phyloP scores from a whole-genome alignment of 2,329 filamentous ascomycete species.

The Neonectria magnoliae region DNA sequence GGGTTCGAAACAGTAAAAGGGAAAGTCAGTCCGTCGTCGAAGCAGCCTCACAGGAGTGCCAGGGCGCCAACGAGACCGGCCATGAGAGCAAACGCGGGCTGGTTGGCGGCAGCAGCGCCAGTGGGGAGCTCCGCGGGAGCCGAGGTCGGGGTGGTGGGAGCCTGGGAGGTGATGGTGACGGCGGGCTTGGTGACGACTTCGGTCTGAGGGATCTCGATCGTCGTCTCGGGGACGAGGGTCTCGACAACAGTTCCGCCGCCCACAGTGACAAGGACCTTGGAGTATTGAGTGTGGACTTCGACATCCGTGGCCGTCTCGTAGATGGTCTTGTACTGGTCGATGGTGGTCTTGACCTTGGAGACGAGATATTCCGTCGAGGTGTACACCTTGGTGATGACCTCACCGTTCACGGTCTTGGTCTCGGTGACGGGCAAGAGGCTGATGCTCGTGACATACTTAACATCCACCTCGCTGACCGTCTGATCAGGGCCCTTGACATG shows the following conservation, averaged over 20 bases:
- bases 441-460: slow-evolving; percentile 54
- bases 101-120: slow-evolving; percentile 45
- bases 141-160: slow-evolving; percentile 29
- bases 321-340: slow-evolving; percentile 45
- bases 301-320: slow-evolving; percentile 35
- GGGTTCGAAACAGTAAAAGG: slow-evolving; percentile 1
- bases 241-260: slow-evolving; percentile 39
- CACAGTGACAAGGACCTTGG: slow-evolving; percentile 39
- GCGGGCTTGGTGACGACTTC: slow-evolving; percentile 34
- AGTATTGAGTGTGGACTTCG: slow-evolving; percentile 40
- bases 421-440: slow-evolving; percentile 43
- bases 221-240: slow-evolving; percentile 46
- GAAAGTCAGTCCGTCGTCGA: not conserved
- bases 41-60: slow-evolving; percentile 47
- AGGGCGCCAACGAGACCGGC: slow-evolving; percentile 52
- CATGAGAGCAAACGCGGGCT: slow-evolving; percentile 49
- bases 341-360: slow-evolving; percentile 52
- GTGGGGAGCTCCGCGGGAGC: slow-evolving; percentile 41
- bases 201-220: slow-evolving; percentile 40
- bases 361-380: slow-evolving; percentile 46
- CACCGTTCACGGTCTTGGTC: slow-evolving; percentile 48
- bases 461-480: slow-evolving; percentile 45
- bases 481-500: slow-evolving; percentile 52
- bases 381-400: slow-evolving; percentile 52
- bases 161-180: slow-evolving; percentile 31